phyloP scores from a whole-genome alignment of 768 basidiomycete genomes.

The Rhodotorula toruloides region DNA sequence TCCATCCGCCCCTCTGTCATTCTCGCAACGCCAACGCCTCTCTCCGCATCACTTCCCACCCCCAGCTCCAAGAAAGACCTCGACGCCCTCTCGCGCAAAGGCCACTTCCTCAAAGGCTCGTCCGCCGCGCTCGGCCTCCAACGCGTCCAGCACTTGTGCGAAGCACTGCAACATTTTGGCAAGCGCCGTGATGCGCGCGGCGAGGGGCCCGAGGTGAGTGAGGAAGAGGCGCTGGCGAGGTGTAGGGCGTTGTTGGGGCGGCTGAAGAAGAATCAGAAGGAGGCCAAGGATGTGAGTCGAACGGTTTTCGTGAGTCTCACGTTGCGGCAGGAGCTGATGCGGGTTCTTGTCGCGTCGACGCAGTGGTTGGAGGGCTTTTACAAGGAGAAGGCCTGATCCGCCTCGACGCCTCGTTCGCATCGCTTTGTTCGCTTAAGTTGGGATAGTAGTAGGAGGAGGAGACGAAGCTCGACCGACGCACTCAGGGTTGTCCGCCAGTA shows the following conservation, averaged over 20 bases:
- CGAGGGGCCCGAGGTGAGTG: conserved; percentile 38
- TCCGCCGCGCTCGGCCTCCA: conserved; percentile 84
- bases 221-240: conserved; percentile 47
- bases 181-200: conserved; percentile 57
- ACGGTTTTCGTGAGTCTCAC: background rate
- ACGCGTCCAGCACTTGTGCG: conserved; percentile 77
- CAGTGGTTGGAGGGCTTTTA: background rate
- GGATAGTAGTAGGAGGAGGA: background rate
- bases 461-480: background rate
- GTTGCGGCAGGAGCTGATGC: no score
- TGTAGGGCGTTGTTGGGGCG: conserved; percentile 58
- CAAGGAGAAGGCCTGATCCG: background rate
- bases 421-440: no score
- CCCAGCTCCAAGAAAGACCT: conserved; percentile 52
- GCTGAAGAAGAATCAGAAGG: conserved; percentile 64
- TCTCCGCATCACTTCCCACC: no score
- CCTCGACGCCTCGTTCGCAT: no score
- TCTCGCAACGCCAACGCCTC: no score
- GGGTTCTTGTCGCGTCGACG: background rate
- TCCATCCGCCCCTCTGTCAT: background rate
- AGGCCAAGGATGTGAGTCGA: conserved; percentile 53
- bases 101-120: conserved; percentile 96
- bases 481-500: no score
- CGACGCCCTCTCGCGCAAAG: conserved; percentile 61
- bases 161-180: conserved; percentile 84